Evolutionary conservation across 2,329 filamentous ascomycete genomes (phyloP), one percentile per base, ranked within the genome.

Genomic region (Pseudomassariella vexata): DNA sequence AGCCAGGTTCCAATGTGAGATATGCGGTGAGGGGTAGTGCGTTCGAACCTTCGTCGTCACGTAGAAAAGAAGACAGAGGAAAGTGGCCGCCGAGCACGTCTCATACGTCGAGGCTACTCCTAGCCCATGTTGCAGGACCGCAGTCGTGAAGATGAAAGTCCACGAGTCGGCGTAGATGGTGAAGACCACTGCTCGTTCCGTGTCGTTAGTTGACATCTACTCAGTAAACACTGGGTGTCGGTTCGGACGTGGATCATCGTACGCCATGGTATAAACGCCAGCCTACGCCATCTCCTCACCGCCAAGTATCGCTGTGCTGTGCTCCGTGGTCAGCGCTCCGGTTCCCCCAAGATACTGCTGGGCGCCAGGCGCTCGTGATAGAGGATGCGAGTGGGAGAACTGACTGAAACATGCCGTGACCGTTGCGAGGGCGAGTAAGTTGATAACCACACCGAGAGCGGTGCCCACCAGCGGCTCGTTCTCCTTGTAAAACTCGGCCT

Each of bases 41-140:
- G n/a, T n/a, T 44, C 50, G 36, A 32, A 79, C 70, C 58, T 82
- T 82, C 3, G 76, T 78, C 3, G 72, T 73, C 31, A 81, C 63
- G 45, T 82, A 82, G 42, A 70, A 80, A 5, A 68, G 55, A 2
- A 82, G 59, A 47, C 77, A 82, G 1, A 81, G 57, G 5, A 80
- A 41, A 24, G 81, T 76, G 6, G 74, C 73, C 5, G 68, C 65
- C 26, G 73, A 66, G 47, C 77, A 82, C 5, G 73, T 60, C 2
- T 50, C 46, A 4, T 57, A 43, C 14, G 63, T 71, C n/a, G 59
- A 62, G 39, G 77, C 72, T 30, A 80, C 60, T 2, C 73, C 73
- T 34, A 76, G 62, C 1, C 73, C 70, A 38, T 73, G 68, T 35
- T 76, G 66, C 7, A 81, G 47, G 6, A 81, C 56, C 3, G 69